Conservation (phyloP, 2,329 filamentous ascomycete species). For the Ascochyta clinopodiicola region DNA sequence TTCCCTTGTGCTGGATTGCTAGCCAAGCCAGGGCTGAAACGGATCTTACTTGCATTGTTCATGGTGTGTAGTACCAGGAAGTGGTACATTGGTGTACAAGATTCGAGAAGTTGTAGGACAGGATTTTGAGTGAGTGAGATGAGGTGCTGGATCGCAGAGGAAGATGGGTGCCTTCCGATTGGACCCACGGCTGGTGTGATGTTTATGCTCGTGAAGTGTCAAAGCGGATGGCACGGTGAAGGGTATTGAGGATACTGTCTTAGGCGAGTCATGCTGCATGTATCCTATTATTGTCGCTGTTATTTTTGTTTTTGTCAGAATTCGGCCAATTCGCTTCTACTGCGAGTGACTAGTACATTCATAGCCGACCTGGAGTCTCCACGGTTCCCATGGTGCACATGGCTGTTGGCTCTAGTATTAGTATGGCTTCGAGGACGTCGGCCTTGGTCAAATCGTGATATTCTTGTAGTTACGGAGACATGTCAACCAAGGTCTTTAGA, state of each 20-base stretch:
- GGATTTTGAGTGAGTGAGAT: conserved; percentile 4
- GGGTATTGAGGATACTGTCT: neutral
- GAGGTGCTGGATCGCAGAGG: neutral
- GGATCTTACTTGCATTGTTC: conserved; percentile 31
- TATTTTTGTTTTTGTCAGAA: too few relatives aligned
- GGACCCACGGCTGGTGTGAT: too few relatives aligned
- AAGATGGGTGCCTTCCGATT: neutral
- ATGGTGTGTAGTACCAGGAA: conserved; percentile 8
- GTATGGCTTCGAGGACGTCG: neutral
- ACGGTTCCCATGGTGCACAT: neutral
- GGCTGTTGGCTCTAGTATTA: too few relatives aligned
- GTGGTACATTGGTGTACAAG: neutral
- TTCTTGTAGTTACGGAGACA: conserved; percentile 4
- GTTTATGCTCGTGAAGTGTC: neutral
- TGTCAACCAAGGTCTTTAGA: neutral
- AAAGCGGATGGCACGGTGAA: neutral
- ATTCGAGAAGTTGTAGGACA: conserved; percentile 18
- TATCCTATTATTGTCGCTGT: neutral
- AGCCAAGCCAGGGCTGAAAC: conserved; percentile 15
- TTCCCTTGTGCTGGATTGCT: too few relatives aligned
- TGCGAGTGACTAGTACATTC: too few relatives aligned
- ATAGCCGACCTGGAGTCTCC: too few relatives aligned
- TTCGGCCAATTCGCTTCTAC: too few relatives aligned
- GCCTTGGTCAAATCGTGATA: neutral
- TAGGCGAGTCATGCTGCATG: neutral